Conservation (phyloP, 208 protist species). For the Leishmania martiniquensis region DNA sequence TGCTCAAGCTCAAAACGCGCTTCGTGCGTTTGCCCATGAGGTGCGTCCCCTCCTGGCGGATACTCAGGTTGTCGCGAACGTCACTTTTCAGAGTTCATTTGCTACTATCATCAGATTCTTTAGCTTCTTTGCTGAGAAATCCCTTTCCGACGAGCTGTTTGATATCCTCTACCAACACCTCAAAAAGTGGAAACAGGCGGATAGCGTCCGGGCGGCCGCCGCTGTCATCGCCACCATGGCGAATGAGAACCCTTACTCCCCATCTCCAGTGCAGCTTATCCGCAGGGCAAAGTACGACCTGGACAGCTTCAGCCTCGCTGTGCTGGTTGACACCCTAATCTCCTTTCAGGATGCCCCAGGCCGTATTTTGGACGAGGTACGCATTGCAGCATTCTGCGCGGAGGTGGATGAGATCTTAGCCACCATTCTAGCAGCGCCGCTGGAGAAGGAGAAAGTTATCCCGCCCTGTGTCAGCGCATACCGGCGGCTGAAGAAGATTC, state of each 20-base stretch:
- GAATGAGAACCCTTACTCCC: slow-evolving; percentile 2
- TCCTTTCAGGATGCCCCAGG: background rate
- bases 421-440: background rate
- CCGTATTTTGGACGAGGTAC: background rate
- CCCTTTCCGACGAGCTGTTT: slow-evolving; percentile 22
- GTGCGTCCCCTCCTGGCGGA: slow-evolving; percentile 26
- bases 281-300: slow-evolving; percentile 12
- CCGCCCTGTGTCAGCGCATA: slow-evolving; percentile 25
- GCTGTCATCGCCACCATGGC: slow-evolving; percentile 2
- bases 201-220: slow-evolving; percentile 18
- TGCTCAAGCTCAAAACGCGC: slow-evolving; percentile 39
- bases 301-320: slow-evolving; percentile 9
- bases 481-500: slow-evolving; percentile 6
- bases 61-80: slow-evolving; percentile 35
- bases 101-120: slow-evolving; percentile 17
- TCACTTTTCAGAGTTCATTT: slow-evolving; percentile 41
- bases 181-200: slow-evolving; percentile 21
- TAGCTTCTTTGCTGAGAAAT: slow-evolving; percentile 25
- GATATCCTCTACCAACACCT: slow-evolving; percentile 19
- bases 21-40: slow-evolving; percentile 49
- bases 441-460: slow-evolving; percentile 7
- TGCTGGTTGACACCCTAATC: slow-evolving; percentile 21
- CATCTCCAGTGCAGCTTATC: slow-evolving; percentile 10
- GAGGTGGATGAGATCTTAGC: slow-evolving; percentile 7
- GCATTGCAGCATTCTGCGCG: slow-evolving; percentile 10